phyloP scores from a whole-genome alignment of 352 stramenopile genomes.

The Globisporangium paddicum region DNA sequence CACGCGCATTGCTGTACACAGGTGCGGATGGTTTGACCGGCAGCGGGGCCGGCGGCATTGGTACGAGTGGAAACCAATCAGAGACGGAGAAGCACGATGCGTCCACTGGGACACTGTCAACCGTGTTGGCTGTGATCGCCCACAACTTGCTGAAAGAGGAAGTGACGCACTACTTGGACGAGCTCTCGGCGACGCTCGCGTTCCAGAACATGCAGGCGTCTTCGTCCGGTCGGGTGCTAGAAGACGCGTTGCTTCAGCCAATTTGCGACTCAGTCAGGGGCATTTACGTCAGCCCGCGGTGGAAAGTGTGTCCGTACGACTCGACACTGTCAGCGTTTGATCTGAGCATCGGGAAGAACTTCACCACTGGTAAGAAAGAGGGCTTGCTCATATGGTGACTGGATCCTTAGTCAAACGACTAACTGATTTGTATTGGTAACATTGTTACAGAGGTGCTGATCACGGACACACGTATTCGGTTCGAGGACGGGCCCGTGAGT shows the following conservation, averaged over 20 bases:
- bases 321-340: slow-evolving; percentile 79
- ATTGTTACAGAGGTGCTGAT: slow-evolving; percentile 63
- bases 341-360: slow-evolving; percentile 81
- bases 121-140: slow-evolving; percentile 59
- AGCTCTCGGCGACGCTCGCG: slow-evolving; percentile 56
- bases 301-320: slow-evolving; percentile 77
- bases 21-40: slow-evolving; percentile 12
- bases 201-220: slow-evolving; percentile 55
- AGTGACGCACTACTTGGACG: slow-evolving; percentile 63
- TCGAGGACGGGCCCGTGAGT: slow-evolving; percentile 53
- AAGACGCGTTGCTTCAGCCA: slow-evolving; percentile 72
- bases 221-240: slow-evolving; percentile 55
- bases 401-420: neutral
- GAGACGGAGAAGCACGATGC: slow-evolving; percentile 40
- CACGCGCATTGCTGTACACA: slow-evolving; percentile 52
- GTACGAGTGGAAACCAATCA: slow-evolving; percentile 8
- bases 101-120: slow-evolving; percentile 38
- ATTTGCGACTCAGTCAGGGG: slow-evolving; percentile 82
- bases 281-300: slow-evolving; percentile 68
- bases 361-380: slow-evolving; percentile 42
- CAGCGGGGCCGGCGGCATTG: neutral
- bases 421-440: neutral
- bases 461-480: slow-evolving; percentile 66
- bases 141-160: slow-evolving; percentile 82
- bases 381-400: neutral